A percentile compares a stretch with the other conserved stretches of the same genome.
These are phyloP conservation scores for Puccinia horiana DNA, from an alignment of 1,284 basidiomycete species.

Conservation along the genomic window DNA sequence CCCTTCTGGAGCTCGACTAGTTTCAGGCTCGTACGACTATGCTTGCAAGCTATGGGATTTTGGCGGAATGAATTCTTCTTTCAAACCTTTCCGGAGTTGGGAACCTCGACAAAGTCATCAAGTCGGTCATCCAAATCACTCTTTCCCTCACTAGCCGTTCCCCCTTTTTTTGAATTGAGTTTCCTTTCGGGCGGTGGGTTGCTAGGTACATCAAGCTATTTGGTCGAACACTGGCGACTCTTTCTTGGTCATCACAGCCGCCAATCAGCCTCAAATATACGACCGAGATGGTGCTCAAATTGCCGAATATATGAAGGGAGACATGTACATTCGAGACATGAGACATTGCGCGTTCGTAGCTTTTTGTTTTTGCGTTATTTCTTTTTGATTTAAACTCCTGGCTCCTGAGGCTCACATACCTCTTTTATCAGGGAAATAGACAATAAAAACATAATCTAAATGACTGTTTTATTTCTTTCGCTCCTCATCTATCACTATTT, in stretches of 20 bases:
- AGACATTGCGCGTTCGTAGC: slow-evolving; percentile 79
- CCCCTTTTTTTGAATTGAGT: slow-evolving; percentile 10
- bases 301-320: slow-evolving; percentile 86
- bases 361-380: not conserved
- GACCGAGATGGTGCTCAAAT: slow-evolving; percentile 77
- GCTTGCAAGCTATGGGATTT: slow-evolving; percentile 99
- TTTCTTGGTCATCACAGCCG: slow-evolving; percentile 79
- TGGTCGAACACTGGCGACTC: slow-evolving; percentile 82
- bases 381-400: not conserved
- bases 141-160: not conserved
- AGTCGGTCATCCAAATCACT: slow-evolving; percentile 63
- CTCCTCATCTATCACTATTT: not conserved
- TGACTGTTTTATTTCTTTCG: slow-evolving; percentile 16
- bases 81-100: slow-evolving; percentile 92
- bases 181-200: slow-evolving; percentile 43
- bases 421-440: slow-evolving; percentile 5
- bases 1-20: slow-evolving; percentile 83
- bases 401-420: not conserved
- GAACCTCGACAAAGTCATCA: slow-evolving; percentile 91
- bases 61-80: slow-evolving; percentile 84
- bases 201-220: slow-evolving; percentile 80
- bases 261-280: slow-evolving; percentile 81
- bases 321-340: slow-evolving; percentile 98
- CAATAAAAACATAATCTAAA: slow-evolving; percentile 49
- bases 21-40: slow-evolving; percentile 92